Evolutionary conservation across 768 basidiomycete genomes (phyloP), one percentile per base, ranked within the genome.

Genomic region (Russula brevipes): DNA sequence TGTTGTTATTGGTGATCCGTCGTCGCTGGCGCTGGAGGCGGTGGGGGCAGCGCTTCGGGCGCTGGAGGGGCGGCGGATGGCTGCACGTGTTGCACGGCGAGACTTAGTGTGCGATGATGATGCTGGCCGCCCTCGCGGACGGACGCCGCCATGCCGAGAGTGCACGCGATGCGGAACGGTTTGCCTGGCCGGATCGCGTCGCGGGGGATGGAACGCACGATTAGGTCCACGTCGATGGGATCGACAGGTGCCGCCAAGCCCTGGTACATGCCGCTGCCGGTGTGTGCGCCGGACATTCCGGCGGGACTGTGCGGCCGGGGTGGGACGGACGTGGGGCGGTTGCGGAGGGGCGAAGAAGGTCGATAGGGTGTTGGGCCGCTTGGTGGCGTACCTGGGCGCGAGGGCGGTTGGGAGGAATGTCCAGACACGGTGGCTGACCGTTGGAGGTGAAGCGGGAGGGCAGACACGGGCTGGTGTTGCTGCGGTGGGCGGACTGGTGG

Each of bases 361-460:
- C 82, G 68, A 76, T 82, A 64, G 71, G 82, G 59, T 59, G 75
- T 64, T 11, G 73, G 76, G 51, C 77, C 72, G 6, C 70, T 72
- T 4, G 84, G 80, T 8, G 87, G 87, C 1, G 86, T 86, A 41
- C 70, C 78, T 10, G 87, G 81, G 17, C 87, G 81, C 50, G 75
- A 75, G 39, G 75, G 74, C 0, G 78, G 75, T 57, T 83, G 82
- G 10, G 86, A 84, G 10, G 87, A 71, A 12, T 76, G 33, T 1
- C 58, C 71, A 0, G 73, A 58, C 1, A 75, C 72, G 10, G 76
- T 75, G 6, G 76, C 69, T 17, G 74, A 73, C 24, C 85, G 83
- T 69, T 91, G 90, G n/a, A 93, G 77, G 73, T 93, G 83, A 7
- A 83, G 79, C 0, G 90, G 91, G 24, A 92, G 74, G 1, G 91